Conservation (phyloP, 768 basidiomycete species). For the Tephrocybe rancida region DNA sequence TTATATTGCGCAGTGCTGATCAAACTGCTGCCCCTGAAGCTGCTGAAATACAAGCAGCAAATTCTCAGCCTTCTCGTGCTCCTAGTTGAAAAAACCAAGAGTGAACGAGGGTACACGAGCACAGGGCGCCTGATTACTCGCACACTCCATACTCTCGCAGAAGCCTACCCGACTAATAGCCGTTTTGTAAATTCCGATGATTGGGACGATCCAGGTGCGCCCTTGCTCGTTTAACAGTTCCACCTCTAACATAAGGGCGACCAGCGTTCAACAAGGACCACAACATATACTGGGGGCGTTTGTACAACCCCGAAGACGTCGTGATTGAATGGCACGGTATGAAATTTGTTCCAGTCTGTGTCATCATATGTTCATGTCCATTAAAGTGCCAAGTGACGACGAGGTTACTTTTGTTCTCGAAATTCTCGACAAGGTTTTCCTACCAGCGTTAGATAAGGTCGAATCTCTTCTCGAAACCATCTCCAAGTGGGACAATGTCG, state of each 20-base stretch:
- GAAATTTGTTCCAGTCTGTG: constrained; percentile 14
- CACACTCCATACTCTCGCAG: constrained; percentile 72
- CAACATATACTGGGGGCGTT: constrained; percentile 75
- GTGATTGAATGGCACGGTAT: constrained; percentile 87
- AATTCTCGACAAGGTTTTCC: constrained; percentile 68
- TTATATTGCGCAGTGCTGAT: not conserved
- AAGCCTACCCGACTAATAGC: constrained; percentile 76
- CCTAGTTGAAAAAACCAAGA: constrained; percentile 79
- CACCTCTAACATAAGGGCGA: constrained; percentile 14
- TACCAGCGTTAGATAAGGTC: constrained; percentile 68
- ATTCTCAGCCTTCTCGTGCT: constrained; percentile 64
- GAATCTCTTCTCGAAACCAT: constrained; percentile 61
- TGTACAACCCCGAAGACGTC: constrained; percentile 79
- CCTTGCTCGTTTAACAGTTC: not conserved
- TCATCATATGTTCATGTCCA: constrained; percentile 14
- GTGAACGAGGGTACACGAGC: constrained; percentile 85
- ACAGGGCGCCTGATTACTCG: constrained; percentile 79
- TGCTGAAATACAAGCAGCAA: constrained; percentile 68
- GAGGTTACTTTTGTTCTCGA: constrained; percentile 85
- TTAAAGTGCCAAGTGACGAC: constrained; percentile 55
- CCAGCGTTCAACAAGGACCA: constrained; percentile 66
- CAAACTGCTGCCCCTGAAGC: constrained; percentile 36
- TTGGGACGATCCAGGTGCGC: constrained; percentile 76
- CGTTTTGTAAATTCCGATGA: constrained; percentile 83
- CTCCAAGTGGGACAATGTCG: constrained; percentile 61